Conservation (phyloP, 768 basidiomycete genomes). For the Mycena olivaceomarginata region DNA sequence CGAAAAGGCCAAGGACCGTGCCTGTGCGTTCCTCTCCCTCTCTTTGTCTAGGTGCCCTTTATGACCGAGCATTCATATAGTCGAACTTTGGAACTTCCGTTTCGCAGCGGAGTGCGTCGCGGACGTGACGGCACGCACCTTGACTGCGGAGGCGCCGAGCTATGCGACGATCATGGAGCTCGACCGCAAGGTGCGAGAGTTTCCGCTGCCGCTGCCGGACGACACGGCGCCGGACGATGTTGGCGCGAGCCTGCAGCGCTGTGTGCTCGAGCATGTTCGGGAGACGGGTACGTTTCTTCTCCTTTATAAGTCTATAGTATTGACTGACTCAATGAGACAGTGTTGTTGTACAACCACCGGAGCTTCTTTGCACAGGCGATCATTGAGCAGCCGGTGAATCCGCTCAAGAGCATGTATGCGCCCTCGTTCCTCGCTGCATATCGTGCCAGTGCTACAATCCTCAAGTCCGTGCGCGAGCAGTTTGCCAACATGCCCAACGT, state of each 20-base stretch:
- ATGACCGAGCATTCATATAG: slow-evolving; percentile 55
- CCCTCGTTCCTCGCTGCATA: slow-evolving; percentile 80
- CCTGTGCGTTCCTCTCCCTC: slow-evolving; percentile 50
- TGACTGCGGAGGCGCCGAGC: slow-evolving; percentile 79
- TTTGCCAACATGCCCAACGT: slow-evolving; percentile 67
- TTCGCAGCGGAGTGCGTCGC: slow-evolving; percentile 82
- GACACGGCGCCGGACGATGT: slow-evolving; percentile 57
- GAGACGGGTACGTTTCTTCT: slow-evolving; percentile 66
- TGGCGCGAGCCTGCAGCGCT: slow-evolving; percentile 63
- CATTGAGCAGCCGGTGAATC: too few relatives aligned
- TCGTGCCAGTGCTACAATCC: slow-evolving; percentile 72
- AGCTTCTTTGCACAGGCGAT: slow-evolving; percentile 59
- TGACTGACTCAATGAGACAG: slow-evolving; percentile 51
- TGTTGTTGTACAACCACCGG: slow-evolving; percentile 79
- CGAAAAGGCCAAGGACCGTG: slow-evolving; percentile 50
- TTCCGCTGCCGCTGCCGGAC: slow-evolving; percentile 70
- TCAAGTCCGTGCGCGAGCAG: slow-evolving; percentile 54
- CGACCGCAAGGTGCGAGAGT: slow-evolving; percentile 81
- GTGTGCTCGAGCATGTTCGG: slow-evolving; percentile 70
- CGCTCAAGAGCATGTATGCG: slow-evolving; percentile 54
- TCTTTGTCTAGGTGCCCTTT: neutral
- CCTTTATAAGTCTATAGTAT: neutral
- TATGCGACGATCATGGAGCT: slow-evolving; percentile 81
- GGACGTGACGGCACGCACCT: slow-evolving; percentile 75
- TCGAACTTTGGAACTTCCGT: slow-evolving; percentile 75